Evolutionary conservation across 108 stramenopile genomes (phyloP).

Genomic region (Skeletonema costatum): DNA sequence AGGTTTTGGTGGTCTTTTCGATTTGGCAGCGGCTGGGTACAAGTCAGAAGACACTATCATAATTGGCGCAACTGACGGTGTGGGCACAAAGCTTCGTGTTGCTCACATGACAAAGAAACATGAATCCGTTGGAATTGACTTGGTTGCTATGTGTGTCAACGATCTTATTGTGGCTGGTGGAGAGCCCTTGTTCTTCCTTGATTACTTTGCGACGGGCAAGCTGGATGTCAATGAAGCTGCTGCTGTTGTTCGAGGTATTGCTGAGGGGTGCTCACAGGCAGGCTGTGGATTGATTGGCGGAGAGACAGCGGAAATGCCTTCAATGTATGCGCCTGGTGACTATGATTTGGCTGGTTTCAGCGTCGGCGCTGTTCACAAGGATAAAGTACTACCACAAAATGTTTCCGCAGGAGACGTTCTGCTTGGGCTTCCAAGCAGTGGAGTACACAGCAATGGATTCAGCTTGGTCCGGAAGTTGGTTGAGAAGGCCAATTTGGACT

Average conservation of each 20-base stretch:
- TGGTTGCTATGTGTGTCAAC: constrained; percentile 99
- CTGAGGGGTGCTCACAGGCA: constrained; percentile 94
- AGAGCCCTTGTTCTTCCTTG: constrained; percentile 97
- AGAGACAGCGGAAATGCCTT: constrained; percentile 99
- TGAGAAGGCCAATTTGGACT: constrained; percentile 85
- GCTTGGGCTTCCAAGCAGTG: constrained; percentile 92
- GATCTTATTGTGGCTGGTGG: constrained; percentile 97
- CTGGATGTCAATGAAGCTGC: constrained; percentile 92
- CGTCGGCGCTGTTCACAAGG: constrained; percentile 93
- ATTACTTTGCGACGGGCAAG: constrained; percentile 97
- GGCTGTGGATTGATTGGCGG: constrained; percentile 97
- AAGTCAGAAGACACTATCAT: constrained; percentile 89
- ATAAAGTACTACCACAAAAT: constrained; percentile 80
- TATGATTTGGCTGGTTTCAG: constrained; percentile 98
- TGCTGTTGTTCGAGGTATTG: constrained; percentile 93
- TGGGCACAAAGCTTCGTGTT: constrained; percentile 97
- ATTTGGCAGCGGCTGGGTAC: constrained; percentile 94
- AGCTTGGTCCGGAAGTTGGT: constrained; percentile 93
- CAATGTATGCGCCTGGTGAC: constrained; percentile 97
- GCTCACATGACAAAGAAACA: constrained; percentile 86
- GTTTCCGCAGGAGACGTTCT: constrained; percentile 90
- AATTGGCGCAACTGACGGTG: constrained; percentile 97
- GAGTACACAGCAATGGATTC: constrained; percentile 99
- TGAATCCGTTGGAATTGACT: constrained; percentile 92
- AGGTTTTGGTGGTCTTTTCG: constrained; percentile 97